Evolutionary conservation across 1,139 yeast species (phyloP), one percentile per base, ranked within the genome.

Genomic region (Saccharomyces uvarum): DNA sequence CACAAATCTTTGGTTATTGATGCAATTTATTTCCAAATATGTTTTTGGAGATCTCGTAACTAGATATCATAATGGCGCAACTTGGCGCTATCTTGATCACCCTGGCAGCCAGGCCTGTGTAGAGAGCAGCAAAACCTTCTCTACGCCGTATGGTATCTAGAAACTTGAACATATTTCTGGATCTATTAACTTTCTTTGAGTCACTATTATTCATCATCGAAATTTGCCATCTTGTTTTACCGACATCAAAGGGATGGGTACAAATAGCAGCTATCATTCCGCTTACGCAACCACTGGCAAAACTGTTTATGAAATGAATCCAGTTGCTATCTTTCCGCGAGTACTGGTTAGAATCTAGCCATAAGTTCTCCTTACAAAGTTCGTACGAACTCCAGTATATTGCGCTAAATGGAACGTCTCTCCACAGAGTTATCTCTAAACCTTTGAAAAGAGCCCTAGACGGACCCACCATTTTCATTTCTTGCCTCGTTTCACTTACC

Each of bases 41-140:
- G 63, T 80, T 81, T 70, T 95, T 95, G 32, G 96, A 88, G 52
- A 91, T 76, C 69, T 93, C 99, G 70, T 93, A 93, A 48, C 95
- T 86, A 2, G 98, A 88, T 52, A 93, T 91, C 99, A 93, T 95
- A 42, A 93, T 93, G 2, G 99, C 99, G 78, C 99, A 93, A 11
- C 97, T 86, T 2, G 99, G 99, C 0, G 97, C 97, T 47, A 93
- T 87, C 67, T 93, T 93, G 69, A 91, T 74, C 8, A 93, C 80
- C 60, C 99, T 77, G 0, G 98, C 98, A 2, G 82, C 77, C 47
- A 90, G 74, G 0, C 99, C 99, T 44, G 88, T 87, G 67, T 85
- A 91, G 19, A 93, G 73, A 0, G 97, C 95, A 4, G 77, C 67
- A 14, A 80, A 51, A 0, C 99, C 99, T 69, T 93, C 99, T 29